Percentiles rank a stretch among this genome's conserved stretches.
These are phyloP conservation scores for Eragrostis curvula DNA, from an alignment of 176 grass and related monocot genomes.

Conservation along the genomic window DNA sequence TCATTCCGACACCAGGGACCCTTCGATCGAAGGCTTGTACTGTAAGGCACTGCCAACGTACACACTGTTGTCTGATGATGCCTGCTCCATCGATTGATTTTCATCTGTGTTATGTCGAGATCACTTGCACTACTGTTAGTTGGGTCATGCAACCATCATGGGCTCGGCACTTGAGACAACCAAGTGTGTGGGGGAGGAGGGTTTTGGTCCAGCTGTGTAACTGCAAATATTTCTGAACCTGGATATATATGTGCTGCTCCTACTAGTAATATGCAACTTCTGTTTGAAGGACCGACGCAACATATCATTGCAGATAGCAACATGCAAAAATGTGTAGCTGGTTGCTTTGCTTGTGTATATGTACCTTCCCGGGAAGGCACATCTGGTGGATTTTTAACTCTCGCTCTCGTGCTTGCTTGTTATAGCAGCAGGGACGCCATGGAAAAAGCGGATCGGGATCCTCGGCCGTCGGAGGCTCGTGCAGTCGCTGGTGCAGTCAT, in stretches of 20 bases:
- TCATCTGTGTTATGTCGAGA: not conserved
- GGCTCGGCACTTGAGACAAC: not conserved
- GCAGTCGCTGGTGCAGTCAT: too few relatives aligned
- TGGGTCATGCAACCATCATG: slow-evolving; percentile 38
- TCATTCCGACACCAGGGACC: slow-evolving; percentile 31
- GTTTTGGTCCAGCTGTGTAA: not conserved
- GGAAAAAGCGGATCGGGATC: too few relatives aligned
- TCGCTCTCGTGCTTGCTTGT: not conserved
- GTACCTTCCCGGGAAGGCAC: too few relatives aligned
- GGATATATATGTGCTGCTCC: not conserved
- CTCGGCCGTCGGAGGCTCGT: too few relatives aligned
- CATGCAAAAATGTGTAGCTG: not conserved
- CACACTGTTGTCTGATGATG: slow-evolving; percentile 1
- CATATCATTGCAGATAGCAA: slow-evolving; percentile 1
- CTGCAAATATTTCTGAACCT: not conserved
- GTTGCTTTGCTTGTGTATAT: not conserved
- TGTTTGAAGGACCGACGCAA: not conserved
- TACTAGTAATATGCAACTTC: not conserved
- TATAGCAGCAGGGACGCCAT: not conserved
- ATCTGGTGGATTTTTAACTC: too few relatives aligned
- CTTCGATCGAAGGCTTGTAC: not conserved
- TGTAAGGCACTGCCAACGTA: not conserved
- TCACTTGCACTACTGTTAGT: slow-evolving; percentile 26
- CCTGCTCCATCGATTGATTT: not conserved
- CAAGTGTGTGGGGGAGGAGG: not conserved